A percentile compares a stretch with the other conserved stretches of the same genome.
These are phyloP conservation scores for Microstegium vimineum DNA, from an alignment of 176 grass and related monocot genomes.

Conservation along the genomic window DNA sequence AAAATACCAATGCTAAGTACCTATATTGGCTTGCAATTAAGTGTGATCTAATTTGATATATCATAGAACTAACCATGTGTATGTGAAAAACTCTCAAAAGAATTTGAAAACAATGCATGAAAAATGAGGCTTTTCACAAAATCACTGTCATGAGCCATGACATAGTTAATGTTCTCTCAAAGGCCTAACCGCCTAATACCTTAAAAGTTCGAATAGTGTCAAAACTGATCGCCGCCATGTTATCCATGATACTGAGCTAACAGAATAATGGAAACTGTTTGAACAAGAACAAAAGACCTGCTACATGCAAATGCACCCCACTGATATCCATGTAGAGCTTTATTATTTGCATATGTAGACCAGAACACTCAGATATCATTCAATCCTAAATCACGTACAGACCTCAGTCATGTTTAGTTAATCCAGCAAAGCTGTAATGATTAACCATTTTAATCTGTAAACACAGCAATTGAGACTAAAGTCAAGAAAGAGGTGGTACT, in stretches of 20 bases:
- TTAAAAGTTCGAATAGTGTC: not conserved
- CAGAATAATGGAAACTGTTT: not conserved
- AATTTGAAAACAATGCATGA: not conserved
- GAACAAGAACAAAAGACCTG: not conserved
- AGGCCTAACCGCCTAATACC: not conserved
- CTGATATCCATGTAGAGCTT: not conserved
- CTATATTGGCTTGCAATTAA: not conserved
- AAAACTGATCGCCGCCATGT: not conserved
- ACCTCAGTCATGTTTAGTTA: not conserved
- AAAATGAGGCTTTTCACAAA: not conserved
- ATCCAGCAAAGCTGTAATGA: not conserved
- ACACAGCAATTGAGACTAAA: not conserved
- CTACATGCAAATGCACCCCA: not conserved
- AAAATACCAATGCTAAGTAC: not conserved
- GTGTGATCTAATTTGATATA: not conserved
- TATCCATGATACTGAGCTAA: not conserved
- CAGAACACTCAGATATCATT: not conserved
- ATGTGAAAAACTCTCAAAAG: not conserved
- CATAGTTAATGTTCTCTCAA: not conserved
- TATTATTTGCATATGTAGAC: not conserved
- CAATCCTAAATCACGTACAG: not conserved
- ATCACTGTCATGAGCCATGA: not conserved
- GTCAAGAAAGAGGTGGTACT: not conserved
- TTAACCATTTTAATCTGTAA: not conserved
- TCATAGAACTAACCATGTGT: not conserved